These are phyloP conservation scores for Oryza australiensis DNA, from an alignment of 176 grass and related monocot genomes.

Conservation along the genomic window DNA sequence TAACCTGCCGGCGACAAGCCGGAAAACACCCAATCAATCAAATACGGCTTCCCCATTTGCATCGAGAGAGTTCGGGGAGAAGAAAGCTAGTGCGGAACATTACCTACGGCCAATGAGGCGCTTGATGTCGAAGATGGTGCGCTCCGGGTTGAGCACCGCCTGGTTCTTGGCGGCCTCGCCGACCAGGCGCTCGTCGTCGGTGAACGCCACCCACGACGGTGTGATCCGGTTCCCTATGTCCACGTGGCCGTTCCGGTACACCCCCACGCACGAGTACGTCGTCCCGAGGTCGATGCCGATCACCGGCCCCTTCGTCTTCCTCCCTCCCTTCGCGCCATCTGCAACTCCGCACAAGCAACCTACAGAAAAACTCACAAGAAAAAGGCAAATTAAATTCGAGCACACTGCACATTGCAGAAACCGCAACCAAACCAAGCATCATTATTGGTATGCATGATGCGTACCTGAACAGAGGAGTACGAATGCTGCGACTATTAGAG, in stretches of 20 bases:
- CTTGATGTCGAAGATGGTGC: slow-evolving; percentile 42
- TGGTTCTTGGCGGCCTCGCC: slow-evolving; percentile 28
- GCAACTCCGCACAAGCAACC: neutral
- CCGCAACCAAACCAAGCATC: neutral
- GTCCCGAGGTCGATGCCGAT: neutral
- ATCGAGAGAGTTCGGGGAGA: too few species aligned
- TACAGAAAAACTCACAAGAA: neutral
- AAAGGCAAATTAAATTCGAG: neutral
- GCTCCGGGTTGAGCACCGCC: slow-evolving; percentile 30
- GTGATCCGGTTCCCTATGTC: neutral
- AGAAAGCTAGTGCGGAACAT: neutral
- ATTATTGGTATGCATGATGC: neutral
- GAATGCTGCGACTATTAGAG: slow-evolving; percentile 15
- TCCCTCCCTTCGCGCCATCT: neutral
- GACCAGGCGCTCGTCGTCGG: neutral
- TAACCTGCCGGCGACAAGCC: neutral
- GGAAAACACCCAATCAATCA: too few species aligned
- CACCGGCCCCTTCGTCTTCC: neutral
- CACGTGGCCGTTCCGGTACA: neutral
- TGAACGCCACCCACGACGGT: neutral
- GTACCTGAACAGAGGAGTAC: slow-evolving; percentile 18
- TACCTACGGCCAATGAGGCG: slow-evolving; percentile 21
- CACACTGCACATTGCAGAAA: too few species aligned
- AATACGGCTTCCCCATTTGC: too few species aligned
- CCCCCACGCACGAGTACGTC: neutral